Evolutionary conservation across 179 eudicot species (phyloP).

Genomic region (Silene noctiflora): DNA sequence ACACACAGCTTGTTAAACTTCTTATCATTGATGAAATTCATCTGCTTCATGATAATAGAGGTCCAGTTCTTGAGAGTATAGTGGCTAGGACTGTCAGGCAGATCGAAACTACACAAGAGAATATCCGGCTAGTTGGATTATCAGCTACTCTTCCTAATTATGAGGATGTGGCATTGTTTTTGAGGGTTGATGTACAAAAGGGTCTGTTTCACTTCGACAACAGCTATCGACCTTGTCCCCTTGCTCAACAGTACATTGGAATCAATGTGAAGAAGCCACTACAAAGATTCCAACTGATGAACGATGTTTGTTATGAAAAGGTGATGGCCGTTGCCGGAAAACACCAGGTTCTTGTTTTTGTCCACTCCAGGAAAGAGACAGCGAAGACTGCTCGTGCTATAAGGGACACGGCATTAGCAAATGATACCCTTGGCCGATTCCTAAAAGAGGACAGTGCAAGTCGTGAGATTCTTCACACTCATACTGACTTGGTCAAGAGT

Average conservation of each 20-base stretch:
- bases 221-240: conserved; percentile 90
- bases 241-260: conserved; percentile 93
- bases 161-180: conserved; percentile 80
- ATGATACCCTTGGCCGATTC: conserved; percentile 76
- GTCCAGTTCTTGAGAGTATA: conserved; percentile 93
- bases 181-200: conserved; percentile 69
- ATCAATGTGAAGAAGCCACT: conserved; percentile 85
- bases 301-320: conserved; percentile 90
- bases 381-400: conserved; percentile 87
- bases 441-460: conserved; percentile 87
- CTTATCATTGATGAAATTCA: conserved; percentile 93
- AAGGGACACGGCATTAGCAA: conserved; percentile 81
- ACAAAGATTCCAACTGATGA: conserved; percentile 95
- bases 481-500: conserved; percentile 76
- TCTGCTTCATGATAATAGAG: conserved; percentile 93
- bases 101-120: conserved; percentile 86
- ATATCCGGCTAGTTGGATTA: conserved; percentile 84
- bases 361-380: conserved; percentile 95
- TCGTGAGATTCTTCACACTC: conserved; percentile 75
- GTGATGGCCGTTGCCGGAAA: conserved; percentile 77
- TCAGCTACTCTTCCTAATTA: conserved; percentile 94
- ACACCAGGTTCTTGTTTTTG: conserved; percentile 87
- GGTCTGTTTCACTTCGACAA: conserved; percentile 87
- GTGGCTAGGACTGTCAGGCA: conserved; percentile 94
- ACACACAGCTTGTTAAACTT: conserved; percentile 89